Conservation (phyloP, 306 rosid genomes). For the Casuarina cunninghamiana region DNA sequence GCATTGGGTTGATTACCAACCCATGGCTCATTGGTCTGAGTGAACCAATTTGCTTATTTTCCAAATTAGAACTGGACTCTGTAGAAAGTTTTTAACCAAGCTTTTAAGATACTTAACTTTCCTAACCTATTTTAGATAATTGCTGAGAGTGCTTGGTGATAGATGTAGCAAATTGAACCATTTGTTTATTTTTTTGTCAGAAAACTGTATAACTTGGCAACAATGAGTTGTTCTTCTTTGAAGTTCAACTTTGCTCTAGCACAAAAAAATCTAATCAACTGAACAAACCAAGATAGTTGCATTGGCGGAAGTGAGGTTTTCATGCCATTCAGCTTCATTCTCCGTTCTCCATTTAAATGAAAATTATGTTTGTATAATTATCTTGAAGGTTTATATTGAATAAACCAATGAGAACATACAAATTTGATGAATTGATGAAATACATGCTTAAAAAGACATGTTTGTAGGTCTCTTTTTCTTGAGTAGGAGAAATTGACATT, state of each 20-base stretch:
- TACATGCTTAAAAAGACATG: not conserved
- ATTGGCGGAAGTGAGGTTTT: not conserved
- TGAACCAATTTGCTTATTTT: not conserved
- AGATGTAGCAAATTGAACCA: not conserved
- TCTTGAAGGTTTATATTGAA: not conserved
- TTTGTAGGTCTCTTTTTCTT: not conserved
- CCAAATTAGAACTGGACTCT: not conserved
- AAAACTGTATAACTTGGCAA: not conserved
- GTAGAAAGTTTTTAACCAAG: not conserved
- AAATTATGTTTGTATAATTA: not conserved
- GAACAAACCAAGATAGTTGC: not conserved
- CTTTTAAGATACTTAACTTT: not conserved
- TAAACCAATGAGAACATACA: not conserved
- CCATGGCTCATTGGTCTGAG: not conserved
- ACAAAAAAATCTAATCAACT: not conserved
- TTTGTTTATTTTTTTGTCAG: not conserved
- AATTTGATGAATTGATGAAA: not conserved
- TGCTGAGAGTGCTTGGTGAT: not conserved
- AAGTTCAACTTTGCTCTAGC: not conserved
- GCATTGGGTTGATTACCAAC: not conserved
- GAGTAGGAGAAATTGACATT: too few relatives aligned
- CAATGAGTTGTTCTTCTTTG: too few relatives aligned
- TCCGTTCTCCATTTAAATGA: not conserved
- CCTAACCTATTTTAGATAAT: not conserved
- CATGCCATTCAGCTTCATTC: not conserved